Evolutionary conservation across 305 asterid species (phyloP).

Genomic region (Solanum hybrid): DNA sequence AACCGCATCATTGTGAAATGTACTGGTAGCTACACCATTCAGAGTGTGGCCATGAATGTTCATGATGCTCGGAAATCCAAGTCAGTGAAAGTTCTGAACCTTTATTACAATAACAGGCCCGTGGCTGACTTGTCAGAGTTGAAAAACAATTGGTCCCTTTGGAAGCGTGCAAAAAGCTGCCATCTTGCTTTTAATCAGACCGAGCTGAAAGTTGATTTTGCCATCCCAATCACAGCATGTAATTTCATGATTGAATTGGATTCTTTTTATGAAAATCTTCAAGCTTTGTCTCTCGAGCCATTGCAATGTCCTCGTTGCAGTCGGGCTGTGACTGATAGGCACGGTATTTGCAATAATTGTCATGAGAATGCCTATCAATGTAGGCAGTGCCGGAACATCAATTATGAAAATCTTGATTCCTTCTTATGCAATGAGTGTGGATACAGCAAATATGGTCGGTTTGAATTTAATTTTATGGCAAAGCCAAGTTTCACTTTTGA

Average conservation of each 20-base stretch:
- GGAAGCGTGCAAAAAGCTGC: constrained; percentile 99
- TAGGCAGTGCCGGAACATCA: constrained; percentile 98
- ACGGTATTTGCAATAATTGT: constrained; percentile 92
- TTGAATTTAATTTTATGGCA: constrained; percentile 97
- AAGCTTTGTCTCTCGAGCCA: constrained; percentile 97
- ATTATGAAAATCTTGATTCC: constrained; percentile 96
- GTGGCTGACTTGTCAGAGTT: constrained; percentile 95
- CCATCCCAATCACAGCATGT: constrained; percentile 93
- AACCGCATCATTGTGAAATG: constrained; percentile 97
- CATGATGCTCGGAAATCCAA: constrained; percentile 98
- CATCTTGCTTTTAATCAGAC: constrained; percentile 93
- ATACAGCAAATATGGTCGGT: constrained; percentile 97
- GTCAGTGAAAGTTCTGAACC: constrained; percentile 97
- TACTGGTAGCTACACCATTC: constrained; percentile 99
- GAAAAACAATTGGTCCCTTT: constrained; percentile 93
- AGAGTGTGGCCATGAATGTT: constrained; percentile 95
- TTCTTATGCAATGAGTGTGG: constrained; percentile 99
- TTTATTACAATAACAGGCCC: constrained; percentile 95
- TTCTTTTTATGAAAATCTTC: constrained; percentile 96
- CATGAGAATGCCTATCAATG: constrained; percentile 99
- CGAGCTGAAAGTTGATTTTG: constrained; percentile 94
- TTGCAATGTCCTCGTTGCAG: constrained; percentile 99
- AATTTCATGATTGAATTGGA: constrained; percentile 99
- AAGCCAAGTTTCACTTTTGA: constrained; percentile 98
- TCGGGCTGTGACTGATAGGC: constrained; percentile 96